Conservation (phyloP, 2,329 filamentous ascomycete genomes). For the Fusarium annulatum region DNA sequence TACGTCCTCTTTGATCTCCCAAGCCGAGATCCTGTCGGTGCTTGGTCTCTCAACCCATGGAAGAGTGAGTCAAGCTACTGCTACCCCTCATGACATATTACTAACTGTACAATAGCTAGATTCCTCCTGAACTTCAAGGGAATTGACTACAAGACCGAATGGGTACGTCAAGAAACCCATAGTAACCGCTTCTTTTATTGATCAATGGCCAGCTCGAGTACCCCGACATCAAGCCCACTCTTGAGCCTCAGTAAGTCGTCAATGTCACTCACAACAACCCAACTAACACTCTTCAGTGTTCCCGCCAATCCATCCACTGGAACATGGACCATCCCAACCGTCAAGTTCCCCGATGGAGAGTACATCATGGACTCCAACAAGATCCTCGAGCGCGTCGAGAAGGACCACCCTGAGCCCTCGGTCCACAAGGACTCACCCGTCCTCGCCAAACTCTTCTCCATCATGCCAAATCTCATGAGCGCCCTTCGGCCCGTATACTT, state of each 20-base stretch:
- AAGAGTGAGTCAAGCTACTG: constrained; percentile 62
- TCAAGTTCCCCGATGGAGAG: constrained; percentile 65
- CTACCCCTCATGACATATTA: neutral
- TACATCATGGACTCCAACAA: constrained; percentile 72
- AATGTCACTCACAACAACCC: neutral
- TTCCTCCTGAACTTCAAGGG: constrained; percentile 75
- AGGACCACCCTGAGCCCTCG: constrained; percentile 66
- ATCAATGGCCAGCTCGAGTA: constrained; percentile 63
- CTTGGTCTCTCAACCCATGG: constrained; percentile 78
- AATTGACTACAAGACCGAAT: constrained; percentile 74
- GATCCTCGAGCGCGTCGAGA: constrained; percentile 71
- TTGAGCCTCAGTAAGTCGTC: constrained; percentile 63
- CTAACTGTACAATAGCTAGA: constrained; percentile 61
- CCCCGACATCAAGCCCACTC: constrained; percentile 68
- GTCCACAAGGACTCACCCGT: constrained; percentile 67
- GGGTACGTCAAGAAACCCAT: constrained; percentile 52
- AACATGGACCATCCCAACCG: constrained; percentile 58
- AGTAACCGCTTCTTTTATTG: neutral
- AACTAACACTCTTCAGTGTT: constrained; percentile 25
- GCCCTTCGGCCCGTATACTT: constrained; percentile 57
- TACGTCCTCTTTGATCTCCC: constrained; percentile 73
- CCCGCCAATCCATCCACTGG: constrained; percentile 35
- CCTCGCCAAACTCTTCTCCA: constrained; percentile 56
- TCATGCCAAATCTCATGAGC: constrained; percentile 49
- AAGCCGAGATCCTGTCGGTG: constrained; percentile 57